Evolutionary conservation across 768 basidiomycete genomes (phyloP).

Genomic region (Tricholoma matsutake): DNA sequence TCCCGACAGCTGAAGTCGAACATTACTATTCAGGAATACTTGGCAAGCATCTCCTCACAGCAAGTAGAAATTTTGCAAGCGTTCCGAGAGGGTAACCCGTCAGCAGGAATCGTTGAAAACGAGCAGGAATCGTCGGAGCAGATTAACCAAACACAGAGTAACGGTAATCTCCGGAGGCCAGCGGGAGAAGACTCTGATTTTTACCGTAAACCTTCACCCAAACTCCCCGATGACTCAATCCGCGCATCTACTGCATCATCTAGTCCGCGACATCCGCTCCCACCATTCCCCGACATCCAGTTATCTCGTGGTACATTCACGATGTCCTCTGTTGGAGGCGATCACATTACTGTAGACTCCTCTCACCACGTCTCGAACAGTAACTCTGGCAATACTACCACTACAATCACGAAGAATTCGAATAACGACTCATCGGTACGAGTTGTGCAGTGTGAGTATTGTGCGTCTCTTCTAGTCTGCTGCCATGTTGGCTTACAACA

Average conservation of each 20-base stretch:
- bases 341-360: conserved; percentile 7
- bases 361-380: conserved; percentile 14
- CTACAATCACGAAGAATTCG: conserved; percentile 17
- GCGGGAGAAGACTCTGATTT: background rate
- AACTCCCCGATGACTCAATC: background rate
- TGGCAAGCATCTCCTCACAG: background rate
- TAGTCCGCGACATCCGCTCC: background rate
- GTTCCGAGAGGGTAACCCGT: background rate
- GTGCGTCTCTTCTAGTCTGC: no score
- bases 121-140: background rate
- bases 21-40: conserved; percentile 20
- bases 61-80: background rate
- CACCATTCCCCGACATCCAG: background rate
- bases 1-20: conserved; percentile 8
- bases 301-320: background rate
- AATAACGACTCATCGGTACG: conserved; percentile 13
- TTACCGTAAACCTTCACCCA: background rate
- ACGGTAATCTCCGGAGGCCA: no score
- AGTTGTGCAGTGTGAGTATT: background rate
- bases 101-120: background rate
- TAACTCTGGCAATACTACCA: conserved; percentile 19
- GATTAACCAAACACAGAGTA: background rate
- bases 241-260: background rate
- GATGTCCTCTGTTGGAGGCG: conserved; percentile 5
- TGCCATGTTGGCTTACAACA: no score